Evolutionary conservation across 129 eudicot genomes (phyloP).

Genomic region (Flaveria trinervia): DNA sequence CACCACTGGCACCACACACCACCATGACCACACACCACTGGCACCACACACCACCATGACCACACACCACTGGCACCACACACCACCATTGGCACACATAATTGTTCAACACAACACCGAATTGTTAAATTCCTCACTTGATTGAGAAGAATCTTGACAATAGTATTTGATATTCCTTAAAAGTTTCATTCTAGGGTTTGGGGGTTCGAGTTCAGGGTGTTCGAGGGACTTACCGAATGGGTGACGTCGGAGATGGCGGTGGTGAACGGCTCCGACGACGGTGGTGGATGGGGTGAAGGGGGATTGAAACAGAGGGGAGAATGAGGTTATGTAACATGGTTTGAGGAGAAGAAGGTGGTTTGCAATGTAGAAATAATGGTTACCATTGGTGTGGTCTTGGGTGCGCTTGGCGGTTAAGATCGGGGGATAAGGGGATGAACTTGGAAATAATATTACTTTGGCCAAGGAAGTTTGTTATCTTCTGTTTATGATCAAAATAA

Average conservation of each 20-base stretch:
- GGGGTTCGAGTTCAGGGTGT: conserved; percentile 59
- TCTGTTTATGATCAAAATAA: not conserved
- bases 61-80: conserved; percentile 37
- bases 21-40: conserved; percentile 49
- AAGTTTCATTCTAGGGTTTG: conserved; percentile 51
- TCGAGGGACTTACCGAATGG: conserved; percentile 74
- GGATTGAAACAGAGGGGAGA: conserved; percentile 15
- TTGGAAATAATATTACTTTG: not conserved
- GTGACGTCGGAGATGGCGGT: too few relatives aligned
- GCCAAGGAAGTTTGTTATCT: conserved; percentile 14
- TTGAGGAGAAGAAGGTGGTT: too few relatives aligned
- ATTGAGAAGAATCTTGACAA: conserved; percentile 12
- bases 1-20: conserved; percentile 24
- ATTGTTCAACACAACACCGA: conserved; percentile 53
- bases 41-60: conserved; percentile 23
- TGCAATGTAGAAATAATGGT: not conserved
- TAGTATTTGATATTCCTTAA: conserved; percentile 42
- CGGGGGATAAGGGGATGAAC: not conserved
- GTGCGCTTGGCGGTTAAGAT: not conserved
- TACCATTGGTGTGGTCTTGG: conserved; percentile 21
- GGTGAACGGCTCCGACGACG: too few relatives aligned
- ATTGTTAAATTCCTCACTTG: not conserved
- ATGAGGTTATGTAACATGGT: not conserved
- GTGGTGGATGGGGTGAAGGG: not conserved
- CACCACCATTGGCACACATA: conserved; percentile 76